phyloP scores from a whole-genome alignment of 805 yeast species.

The Debaryomyces tyrocola region DNA sequence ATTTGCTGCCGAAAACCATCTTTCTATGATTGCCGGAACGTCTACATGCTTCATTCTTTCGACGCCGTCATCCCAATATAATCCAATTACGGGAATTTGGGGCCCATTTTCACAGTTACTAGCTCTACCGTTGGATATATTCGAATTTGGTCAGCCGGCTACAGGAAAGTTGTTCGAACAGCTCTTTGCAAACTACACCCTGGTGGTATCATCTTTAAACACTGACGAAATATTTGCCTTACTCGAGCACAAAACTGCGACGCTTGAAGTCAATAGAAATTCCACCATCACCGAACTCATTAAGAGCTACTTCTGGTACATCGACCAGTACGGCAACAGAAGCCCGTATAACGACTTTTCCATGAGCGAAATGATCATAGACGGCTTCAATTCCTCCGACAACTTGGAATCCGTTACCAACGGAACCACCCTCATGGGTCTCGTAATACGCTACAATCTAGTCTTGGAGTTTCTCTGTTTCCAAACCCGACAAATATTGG shows the following conservation, averaged over 20 bases:
- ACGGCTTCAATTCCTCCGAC: conserved; percentile 34
- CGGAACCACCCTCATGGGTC: background rate
- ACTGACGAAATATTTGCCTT: conserved; percentile 7
- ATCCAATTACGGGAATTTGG: conserved; percentile 50
- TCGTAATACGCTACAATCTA: conserved; percentile 45
- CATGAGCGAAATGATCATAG: conserved; percentile 51
- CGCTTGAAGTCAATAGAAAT: conserved; percentile 15
- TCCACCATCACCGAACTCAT: conserved; percentile 22
- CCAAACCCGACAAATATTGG: conserved; percentile 44
- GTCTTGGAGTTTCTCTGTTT: conserved; percentile 52
- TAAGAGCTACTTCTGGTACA: conserved; percentile 46
- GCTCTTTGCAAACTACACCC: conserved; percentile 35
- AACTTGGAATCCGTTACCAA: conserved; percentile 6
- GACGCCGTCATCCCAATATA: conserved; percentile 15
- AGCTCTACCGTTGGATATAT: conserved; percentile 28
- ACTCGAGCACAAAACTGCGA: conserved; percentile 21
- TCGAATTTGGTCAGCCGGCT: conserved; percentile 59
- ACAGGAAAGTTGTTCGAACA: conserved; percentile 55
- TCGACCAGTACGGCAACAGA: conserved; percentile 59
- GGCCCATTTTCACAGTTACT: conserved; percentile 53
- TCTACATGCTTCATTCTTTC: conserved; percentile 53
- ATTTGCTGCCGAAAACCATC: background rate
- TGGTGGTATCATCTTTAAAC: conserved; percentile 2
- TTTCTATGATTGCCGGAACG: conserved; percentile 61
- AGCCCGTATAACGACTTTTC: conserved; percentile 52